Base-by-base conservation (phyloP, 1,139 yeast species). In the Candida buenavistaensis region DNA sequence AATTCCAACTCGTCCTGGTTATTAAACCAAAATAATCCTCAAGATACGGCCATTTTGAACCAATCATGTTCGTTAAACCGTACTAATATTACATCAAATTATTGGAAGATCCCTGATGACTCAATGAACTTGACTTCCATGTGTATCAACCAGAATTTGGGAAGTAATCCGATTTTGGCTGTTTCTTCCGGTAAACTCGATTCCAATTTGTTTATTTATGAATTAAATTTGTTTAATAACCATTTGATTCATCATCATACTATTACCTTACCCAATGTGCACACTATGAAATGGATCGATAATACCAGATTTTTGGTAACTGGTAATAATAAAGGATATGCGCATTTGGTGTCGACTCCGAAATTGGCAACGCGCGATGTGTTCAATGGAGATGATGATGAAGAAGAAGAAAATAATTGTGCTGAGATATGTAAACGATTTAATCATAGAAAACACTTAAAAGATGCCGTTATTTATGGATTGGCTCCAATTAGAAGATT, bases 391-490 rank as follows among this genome's bases (percentile, higher is more conserved):
- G 35, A 32, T n/a, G 53, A 41, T 8, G 67, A 62, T 10, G 65
- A 65, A 20, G 72, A 55, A 6, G 67, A 62, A n/a, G 65, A 65
- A 19, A 72, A 56, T 1, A 58, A 66, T 26, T 72, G 78, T 21
- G 95, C 95, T 0, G 88, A 80, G 52, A 82, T 86, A 13, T 63
- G 82, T 44, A 82, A 82, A 54, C 64, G 92, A 30, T 85, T 82
- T 59, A 83, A 84, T 55, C 95, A 86, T 57, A 62, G 74, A 33
- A 79, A 80, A 45, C 87, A 82, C 48, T 52, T 81, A 23, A 61
- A 55, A 34, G 44, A 37, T 17, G 19, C 7, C 7, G 19, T 7
- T 17, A 51, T 61, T 13, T 52, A 58, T 5, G 52, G 51, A 14
- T 48, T 51, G 25, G 37, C 36, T 35, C 51, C 50, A 30, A 53